A percentile compares a stretch with the other conserved stretches of the same genome.
Evolutionary conservation across 768 basidiomycete genomes (phyloP).

Genomic region (Boletus vinaceobasis): DNA sequence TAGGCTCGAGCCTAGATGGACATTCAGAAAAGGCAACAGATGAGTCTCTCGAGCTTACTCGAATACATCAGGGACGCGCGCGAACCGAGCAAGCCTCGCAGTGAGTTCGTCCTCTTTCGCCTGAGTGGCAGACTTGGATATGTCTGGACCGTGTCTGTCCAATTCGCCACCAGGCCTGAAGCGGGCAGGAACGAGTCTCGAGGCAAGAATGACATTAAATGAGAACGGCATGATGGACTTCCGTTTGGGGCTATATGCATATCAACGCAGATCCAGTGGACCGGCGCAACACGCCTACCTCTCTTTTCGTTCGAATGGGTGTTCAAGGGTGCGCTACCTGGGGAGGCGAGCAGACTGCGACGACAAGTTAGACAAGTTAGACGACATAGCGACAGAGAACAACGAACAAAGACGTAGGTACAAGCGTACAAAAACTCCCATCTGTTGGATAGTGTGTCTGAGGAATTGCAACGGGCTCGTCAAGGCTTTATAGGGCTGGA

Average conservation of each 20-base stretch:
- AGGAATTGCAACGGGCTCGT: not conserved
- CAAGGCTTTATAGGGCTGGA: conserved; percentile 18
- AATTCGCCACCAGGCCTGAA: conserved; percentile 11
- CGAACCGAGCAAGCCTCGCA: conserved; percentile 25
- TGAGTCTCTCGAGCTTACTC: conserved; percentile 10
- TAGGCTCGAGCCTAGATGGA: conserved; percentile 23
- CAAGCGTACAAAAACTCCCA: conserved; percentile 30
- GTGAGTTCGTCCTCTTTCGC: conserved; percentile 22
- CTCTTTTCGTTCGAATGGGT: conserved; percentile 4
- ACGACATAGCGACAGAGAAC: not conserved
- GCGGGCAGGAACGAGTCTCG: conserved; percentile 20
- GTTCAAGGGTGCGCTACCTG: conserved; percentile 32
- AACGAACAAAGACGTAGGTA: conserved; percentile 29
- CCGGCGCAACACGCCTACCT: conserved; percentile 8
- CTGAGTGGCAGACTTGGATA: conserved; percentile 9
- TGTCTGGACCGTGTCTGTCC: conserved; percentile 26
- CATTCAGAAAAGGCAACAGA: not conserved
- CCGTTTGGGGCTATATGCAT: conserved; percentile 4
- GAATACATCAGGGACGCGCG: conserved; percentile 25
- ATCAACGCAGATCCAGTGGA: conserved; percentile 2
- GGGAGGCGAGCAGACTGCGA: conserved; percentile 22
- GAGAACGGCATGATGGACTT: conserved; percentile 22
- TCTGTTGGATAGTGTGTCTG: conserved; percentile 32
- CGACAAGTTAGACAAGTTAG: conserved; percentile 8
- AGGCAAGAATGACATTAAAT: conserved; percentile 19